Percentiles rank a stretch among this genome's conserved stretches.
Evolutionary conservation across 192 early-diverging fungal species (phyloP).

Genomic region (Rhizoclosmatium globosum): DNA sequence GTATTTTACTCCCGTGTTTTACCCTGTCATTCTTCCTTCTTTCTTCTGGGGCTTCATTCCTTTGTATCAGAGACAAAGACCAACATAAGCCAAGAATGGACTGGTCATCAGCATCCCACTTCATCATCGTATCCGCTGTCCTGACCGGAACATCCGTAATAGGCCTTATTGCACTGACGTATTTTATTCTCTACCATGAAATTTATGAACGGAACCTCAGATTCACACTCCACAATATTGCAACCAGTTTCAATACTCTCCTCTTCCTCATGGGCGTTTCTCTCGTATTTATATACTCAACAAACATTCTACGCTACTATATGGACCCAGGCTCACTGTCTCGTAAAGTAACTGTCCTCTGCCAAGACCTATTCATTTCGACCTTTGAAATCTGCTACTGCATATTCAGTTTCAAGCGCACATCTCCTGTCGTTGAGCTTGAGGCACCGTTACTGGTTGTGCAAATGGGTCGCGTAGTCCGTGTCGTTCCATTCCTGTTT

Average conservation of each 20-base stretch:
- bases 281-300: neutral
- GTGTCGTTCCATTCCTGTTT: neutral
- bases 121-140: too few relatives aligned
- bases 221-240: neutral
- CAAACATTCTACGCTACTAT: neutral
- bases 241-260: neutral
- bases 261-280: neutral
- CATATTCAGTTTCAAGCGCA: neutral
- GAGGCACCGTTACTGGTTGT: neutral
- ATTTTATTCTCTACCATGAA: neutral
- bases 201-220: neutral
- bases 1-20: too few relatives aligned
- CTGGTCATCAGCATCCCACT: too few relatives aligned
- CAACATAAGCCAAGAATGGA: too few relatives aligned
- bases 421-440: neutral
- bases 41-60: too few relatives aligned
- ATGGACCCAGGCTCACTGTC: neutral
- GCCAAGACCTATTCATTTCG: neutral
- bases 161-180: neutral
- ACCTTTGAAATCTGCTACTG: neutral
- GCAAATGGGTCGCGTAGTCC: neutral
- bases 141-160: neutral
- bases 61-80: too few relatives aligned
- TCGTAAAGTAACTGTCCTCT: neutral
- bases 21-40: too few relatives aligned